These are phyloP conservation scores for Phialemonium atrogriseum DNA, from an alignment of 2,329 filamentous ascomycete species.

Conservation along the genomic window DNA sequence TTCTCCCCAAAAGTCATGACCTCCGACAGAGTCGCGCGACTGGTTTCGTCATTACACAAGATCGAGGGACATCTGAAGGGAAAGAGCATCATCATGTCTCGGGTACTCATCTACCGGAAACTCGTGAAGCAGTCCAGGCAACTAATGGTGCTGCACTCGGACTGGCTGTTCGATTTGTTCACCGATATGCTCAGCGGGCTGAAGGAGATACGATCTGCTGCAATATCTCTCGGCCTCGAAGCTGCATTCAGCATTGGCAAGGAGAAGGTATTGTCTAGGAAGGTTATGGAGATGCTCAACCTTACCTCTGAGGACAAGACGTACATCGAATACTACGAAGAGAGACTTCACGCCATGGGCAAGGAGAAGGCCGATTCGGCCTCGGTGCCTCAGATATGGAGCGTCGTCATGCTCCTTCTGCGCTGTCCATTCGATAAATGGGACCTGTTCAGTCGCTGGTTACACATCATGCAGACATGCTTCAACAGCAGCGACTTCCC, in stretches of 20 bases:
- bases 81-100: slow-evolving; percentile 70
- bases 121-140: slow-evolving; percentile 63
- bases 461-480: slow-evolving; percentile 70
- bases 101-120: slow-evolving; percentile 70
- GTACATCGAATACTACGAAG: slow-evolving; percentile 62
- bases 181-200: slow-evolving; percentile 71
- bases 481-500: slow-evolving; percentile 70
- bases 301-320: slow-evolving; percentile 48
- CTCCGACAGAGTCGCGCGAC: slow-evolving; percentile 56
- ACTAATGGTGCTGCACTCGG: slow-evolving; percentile 61
- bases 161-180: slow-evolving; percentile 80
- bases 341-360: slow-evolving; percentile 60
- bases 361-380: slow-evolving; percentile 52
- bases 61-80: slow-evolving; percentile 69
- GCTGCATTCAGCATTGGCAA: slow-evolving; percentile 61
- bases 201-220: slow-evolving; percentile 66
- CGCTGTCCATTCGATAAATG: slow-evolving; percentile 60
- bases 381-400: slow-evolving; percentile 83
- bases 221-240: slow-evolving; percentile 66
- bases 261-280: slow-evolving; percentile 58
- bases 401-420: slow-evolving; percentile 69
- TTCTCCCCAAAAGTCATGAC: slow-evolving; percentile 72
- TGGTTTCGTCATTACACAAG: slow-evolving; percentile 62
- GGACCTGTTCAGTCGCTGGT: slow-evolving; percentile 66
- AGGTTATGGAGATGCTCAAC: slow-evolving; percentile 56